These are phyloP conservation scores for Magnusiomyces ingens DNA, from an alignment of 1,139 yeast genomes.

Conservation along the genomic window DNA sequence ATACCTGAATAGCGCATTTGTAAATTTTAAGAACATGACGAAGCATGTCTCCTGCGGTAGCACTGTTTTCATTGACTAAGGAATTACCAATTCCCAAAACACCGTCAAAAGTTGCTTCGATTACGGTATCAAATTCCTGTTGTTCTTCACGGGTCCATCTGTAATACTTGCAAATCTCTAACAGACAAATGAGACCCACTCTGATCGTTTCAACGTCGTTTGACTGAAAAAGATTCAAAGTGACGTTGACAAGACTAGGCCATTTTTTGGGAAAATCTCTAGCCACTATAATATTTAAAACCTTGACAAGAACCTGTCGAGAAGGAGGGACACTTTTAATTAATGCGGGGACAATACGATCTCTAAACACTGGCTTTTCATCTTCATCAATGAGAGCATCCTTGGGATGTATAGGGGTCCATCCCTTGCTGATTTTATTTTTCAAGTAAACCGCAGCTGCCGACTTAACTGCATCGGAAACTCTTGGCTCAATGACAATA, in stretches of 20 bases:
- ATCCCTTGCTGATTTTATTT: conserved; percentile 59
- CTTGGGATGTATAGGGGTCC: conserved; percentile 40
- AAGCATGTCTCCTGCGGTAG: conserved; percentile 63
- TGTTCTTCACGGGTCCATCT: conserved; percentile 71
- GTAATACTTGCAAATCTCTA: conserved; percentile 67
- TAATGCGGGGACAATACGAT: conserved; percentile 47
- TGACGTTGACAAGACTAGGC: conserved; percentile 56
- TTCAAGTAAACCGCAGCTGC: conserved; percentile 88
- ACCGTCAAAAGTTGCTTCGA: conserved; percentile 60
- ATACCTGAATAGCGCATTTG: conserved; percentile 60
- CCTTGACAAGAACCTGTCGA: conserved; percentile 60
- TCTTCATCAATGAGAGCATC: conserved; percentile 46
- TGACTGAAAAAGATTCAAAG: conserved; percentile 51
- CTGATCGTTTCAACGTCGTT: conserved; percentile 54
- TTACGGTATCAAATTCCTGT: conserved; percentile 51
- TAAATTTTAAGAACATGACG: conserved; percentile 70
- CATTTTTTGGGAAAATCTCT: conserved; percentile 67
- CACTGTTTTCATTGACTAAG: conserved; percentile 42
- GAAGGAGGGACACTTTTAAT: conserved; percentile 37
- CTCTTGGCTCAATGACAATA: conserved; percentile 51
- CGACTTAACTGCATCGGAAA: conserved; percentile 51
- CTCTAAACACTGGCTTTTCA: conserved; percentile 68
- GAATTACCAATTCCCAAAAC: conserved; percentile 59
- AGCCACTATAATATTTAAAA: conserved; percentile 56
- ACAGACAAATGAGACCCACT: conserved; percentile 69